Evolutionary conservation across 1,284 basidiomycete genomes (phyloP).

Genomic region (Grifola frondosa): DNA sequence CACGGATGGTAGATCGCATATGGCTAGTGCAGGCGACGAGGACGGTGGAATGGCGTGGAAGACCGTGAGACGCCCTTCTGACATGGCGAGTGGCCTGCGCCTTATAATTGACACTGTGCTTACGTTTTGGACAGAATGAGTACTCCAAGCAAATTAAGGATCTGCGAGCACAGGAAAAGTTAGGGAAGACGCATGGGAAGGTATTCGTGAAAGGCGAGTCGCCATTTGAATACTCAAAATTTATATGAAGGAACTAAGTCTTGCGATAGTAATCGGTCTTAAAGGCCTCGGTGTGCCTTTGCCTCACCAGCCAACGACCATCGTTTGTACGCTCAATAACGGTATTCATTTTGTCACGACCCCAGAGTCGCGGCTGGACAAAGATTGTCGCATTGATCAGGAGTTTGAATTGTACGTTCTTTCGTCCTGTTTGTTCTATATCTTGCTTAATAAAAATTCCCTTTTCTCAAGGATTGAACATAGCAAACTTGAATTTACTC

Average conservation of each 20-base stretch:
- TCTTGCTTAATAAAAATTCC: not conserved
- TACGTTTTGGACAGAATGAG: conserved; percentile 65
- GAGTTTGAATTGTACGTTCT: conserved; percentile 87
- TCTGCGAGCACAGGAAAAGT: conserved; percentile 72
- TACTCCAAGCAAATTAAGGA: conserved; percentile 87
- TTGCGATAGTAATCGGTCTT: conserved; percentile 69
- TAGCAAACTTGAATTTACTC: conserved; percentile 87
- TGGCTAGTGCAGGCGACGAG: conserved; percentile 73
- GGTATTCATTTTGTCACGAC: conserved; percentile 97
- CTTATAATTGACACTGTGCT: conserved; percentile 2
- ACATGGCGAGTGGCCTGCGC: conserved; percentile 67
- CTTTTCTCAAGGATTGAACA: conserved; percentile 67
- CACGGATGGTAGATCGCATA: conserved; percentile 65
- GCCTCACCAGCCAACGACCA: conserved; percentile 68
- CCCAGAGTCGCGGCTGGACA: conserved; percentile 67
- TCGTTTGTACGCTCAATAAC: conserved; percentile 94
- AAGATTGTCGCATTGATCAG: conserved; percentile 77
- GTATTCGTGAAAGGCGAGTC: conserved; percentile 86
- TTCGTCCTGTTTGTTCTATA: not conserved
- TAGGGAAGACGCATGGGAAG: conserved; percentile 83
- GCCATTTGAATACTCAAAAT: not conserved
- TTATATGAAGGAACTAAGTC: conserved; percentile 2
- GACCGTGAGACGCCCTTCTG: conserved; percentile 83
- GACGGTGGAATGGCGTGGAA: conserved; percentile 87
- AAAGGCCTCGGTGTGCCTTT: conserved; percentile 73